Percentiles rank a stretch among this genome's conserved stretches.
Evolutionary conservation across 495 filamentous ascomycete species (phyloP).

Genomic region (Halenospora varia): DNA sequence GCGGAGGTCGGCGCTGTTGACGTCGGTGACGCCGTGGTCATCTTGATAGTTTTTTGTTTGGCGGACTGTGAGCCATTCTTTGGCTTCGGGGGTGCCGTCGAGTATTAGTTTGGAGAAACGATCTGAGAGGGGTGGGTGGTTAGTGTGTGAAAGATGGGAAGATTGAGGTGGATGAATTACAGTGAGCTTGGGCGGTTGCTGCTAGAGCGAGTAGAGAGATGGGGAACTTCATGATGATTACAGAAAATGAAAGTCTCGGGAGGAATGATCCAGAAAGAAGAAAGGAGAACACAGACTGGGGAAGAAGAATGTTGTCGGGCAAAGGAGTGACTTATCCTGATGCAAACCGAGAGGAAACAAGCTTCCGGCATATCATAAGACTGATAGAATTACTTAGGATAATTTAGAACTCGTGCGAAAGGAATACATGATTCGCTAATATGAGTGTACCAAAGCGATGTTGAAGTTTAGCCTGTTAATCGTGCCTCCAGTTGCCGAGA

Average conservation of each 20-base stretch:
- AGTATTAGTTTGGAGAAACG: constrained; percentile 37
- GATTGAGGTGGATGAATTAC: background rate
- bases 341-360: background rate
- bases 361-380: background rate
- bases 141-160: background rate
- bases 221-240: background rate
- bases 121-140: constrained; percentile 17
- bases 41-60: constrained; percentile 46
- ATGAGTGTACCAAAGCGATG: background rate
- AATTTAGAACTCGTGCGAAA: background rate
- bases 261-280: background rate
- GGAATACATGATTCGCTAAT: background rate
- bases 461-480: background rate
- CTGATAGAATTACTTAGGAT: background rate
- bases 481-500: background rate
- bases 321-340: background rate
- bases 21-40: constrained; percentile 37
- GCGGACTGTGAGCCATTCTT: constrained; percentile 39
- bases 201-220: background rate
- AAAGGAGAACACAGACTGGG: background rate
- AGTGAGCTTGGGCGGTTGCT: background rate
- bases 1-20: constrained; percentile 35
- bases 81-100: constrained; percentile 28
- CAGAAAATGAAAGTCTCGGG: background rate
- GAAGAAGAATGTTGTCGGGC: background rate